Conservation (phyloP, 148 eudicot species). For the Nepenthes mirabilis region DNA sequence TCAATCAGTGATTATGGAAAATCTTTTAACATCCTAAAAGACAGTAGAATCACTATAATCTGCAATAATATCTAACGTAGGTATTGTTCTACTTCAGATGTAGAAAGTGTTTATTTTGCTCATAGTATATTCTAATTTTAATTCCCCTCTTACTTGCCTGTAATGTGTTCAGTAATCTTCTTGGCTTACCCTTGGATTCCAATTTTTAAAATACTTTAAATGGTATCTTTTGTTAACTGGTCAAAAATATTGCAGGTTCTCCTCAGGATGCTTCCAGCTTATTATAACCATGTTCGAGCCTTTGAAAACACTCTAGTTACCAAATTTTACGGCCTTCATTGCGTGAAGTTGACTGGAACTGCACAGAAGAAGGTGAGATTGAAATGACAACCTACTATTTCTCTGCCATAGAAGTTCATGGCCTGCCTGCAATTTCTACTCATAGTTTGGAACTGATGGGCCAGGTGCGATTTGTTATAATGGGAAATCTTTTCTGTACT, state of each 20-base stretch:
- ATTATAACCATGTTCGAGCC: slow-evolving; percentile 37
- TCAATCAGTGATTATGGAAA: too few species aligned
- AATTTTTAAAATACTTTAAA: background rate
- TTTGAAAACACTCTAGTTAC: slow-evolving; percentile 46
- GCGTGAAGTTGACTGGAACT: slow-evolving; percentile 44
- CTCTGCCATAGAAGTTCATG: background rate
- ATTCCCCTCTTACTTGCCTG: too few species aligned
- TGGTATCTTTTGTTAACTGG: slow-evolving; percentile 2
- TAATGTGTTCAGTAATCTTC: background rate
- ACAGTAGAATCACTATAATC: too few species aligned
- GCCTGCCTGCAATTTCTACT: background rate
- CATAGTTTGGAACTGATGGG: slow-evolving; percentile 4
- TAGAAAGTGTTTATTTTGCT: too few species aligned
- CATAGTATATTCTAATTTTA: too few species aligned
- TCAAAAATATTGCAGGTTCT: slow-evolving; percentile 31
- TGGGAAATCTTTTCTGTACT: slow-evolving; percentile 91
- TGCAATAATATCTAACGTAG: too few species aligned
- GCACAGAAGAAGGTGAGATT: slow-evolving; percentile 45
- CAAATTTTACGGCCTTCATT: slow-evolving; percentile 49
- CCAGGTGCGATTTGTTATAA: slow-evolving; percentile 85
- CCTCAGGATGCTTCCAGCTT: slow-evolving; percentile 58
- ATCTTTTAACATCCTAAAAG: too few species aligned
- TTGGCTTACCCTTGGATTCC: background rate
- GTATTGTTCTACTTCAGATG: background rate
- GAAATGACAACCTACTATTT: background rate